Base-by-base conservation (phyloP, 208 protist genomes). In the Strigomonas culicis region DNA sequence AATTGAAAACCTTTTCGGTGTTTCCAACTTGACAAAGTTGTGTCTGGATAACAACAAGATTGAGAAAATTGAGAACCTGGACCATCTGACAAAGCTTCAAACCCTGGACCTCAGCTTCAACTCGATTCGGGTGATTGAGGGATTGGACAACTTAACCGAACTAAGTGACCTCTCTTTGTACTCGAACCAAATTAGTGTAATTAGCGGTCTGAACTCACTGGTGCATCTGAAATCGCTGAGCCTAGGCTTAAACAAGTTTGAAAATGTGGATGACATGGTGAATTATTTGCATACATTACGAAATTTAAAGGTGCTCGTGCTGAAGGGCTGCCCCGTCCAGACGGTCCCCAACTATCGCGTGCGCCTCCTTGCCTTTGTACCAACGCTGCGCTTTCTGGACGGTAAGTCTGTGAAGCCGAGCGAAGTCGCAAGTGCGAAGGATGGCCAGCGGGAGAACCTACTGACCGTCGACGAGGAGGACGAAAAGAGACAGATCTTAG, bases 41-140 rank as follows among this genome's bases (percentile, higher is more conserved):
- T 81, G 95, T 47, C 77, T 98, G 31, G 96, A 98, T 71, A 98
- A 98, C 77, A 98, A 98, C 68, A 77, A 87, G 52, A 98, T 98
- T 63, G 68, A 68, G 32, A 77, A 70, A 24, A 98, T 98, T 34
- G 88, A 98, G 55, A 94, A 96, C 64, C 67, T 98, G 17, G 77
- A 77, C 11, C 79, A 95, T 51, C 72, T 98, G 17, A 80, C 79
- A 8, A 73, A 88, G 34, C 77, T 98, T 15, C 59, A 87, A 56
- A 88, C 75, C 79, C 71, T 97, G 0, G 91, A 98, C 66, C 74
- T 98, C 24, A 98, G 94, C 63, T 98, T 96, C 74, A 98, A 98
- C 78, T 74, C 88, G 30, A 98, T 98, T 53, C 78, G 75, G 27
- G 72, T 79, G 32, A 98, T 98, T 21, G 91, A 93, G 24, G 88